A percentile compares a stretch with the other conserved stretches of the same genome.
Conservation (phyloP, 2,329 filamentous ascomycete genomes). For the Leptographium wingfieldii region DNA sequence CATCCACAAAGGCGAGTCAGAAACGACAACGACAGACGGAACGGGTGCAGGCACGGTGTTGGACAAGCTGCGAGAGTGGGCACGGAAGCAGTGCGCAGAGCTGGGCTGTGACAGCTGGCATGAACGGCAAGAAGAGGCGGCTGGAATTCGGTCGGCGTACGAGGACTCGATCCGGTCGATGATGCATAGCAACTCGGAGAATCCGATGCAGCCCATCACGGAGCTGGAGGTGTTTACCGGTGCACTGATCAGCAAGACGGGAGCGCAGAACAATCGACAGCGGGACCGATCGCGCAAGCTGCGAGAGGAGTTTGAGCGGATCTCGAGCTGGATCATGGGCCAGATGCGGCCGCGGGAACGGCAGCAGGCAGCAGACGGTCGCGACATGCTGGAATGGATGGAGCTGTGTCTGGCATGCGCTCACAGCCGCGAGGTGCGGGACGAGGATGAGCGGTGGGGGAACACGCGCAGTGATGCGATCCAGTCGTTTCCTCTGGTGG, state of each 20-base stretch:
- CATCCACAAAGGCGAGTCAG: slow-evolving; percentile 20
- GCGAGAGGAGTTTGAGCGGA: slow-evolving; percentile 36
- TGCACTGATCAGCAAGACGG: slow-evolving; percentile 38
- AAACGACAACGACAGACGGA: not conserved
- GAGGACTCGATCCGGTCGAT: slow-evolving; percentile 27
- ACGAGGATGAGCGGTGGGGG: not conserved
- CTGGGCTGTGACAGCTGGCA: slow-evolving; percentile 23
- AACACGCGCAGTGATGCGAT: slow-evolving; percentile 6
- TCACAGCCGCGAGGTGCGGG: not conserved
- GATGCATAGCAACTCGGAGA: slow-evolving; percentile 33
- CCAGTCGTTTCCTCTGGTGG: slow-evolving; percentile 20
- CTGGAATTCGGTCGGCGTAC: slow-evolving; percentile 33
- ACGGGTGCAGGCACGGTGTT: slow-evolving; percentile 26
- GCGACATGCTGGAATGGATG: slow-evolving; percentile 10
- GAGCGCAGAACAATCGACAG: slow-evolving; percentile 35
- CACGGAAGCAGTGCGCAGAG: slow-evolving; percentile 16
- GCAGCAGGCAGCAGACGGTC: not conserved
- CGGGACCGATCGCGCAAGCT: slow-evolving; percentile 38
- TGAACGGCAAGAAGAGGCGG: slow-evolving; percentile 23
- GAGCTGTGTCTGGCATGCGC: slow-evolving; percentile 21
- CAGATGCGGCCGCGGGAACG: slow-evolving; percentile 14
- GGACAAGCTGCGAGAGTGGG: slow-evolving; percentile 24
- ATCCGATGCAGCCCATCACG: slow-evolving; percentile 28
- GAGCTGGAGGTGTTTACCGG: slow-evolving; percentile 45
- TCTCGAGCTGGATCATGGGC: slow-evolving; percentile 24